Evolutionary conservation across 495 filamentous ascomycete genomes (phyloP).

Genomic region (Astrothelium subdiscretum): DNA sequence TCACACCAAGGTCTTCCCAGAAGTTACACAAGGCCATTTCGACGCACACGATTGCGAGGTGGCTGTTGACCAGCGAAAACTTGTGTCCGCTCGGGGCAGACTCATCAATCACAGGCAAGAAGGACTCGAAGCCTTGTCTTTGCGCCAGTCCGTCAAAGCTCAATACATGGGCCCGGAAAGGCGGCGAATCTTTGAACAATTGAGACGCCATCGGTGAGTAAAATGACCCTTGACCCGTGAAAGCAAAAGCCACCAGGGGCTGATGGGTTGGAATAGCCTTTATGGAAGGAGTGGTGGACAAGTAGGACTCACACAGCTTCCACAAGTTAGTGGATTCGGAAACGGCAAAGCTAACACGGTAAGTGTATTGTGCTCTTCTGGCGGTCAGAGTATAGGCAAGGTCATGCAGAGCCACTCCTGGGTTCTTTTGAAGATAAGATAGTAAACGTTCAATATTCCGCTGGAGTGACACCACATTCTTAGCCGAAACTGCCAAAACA

Average conservation of each 20-base stretch:
- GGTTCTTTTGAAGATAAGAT: constrained; percentile 35
- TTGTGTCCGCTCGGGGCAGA: neutral
- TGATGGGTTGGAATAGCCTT: neutral
- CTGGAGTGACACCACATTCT: constrained; percentile 24
- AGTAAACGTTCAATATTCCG: constrained; percentile 20
- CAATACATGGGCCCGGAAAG: neutral
- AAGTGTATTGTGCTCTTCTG: constrained; percentile 63
- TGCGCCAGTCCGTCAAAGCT: neutral
- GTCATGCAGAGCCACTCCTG: constrained; percentile 37
- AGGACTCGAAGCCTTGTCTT: neutral
- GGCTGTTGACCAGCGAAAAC: neutral
- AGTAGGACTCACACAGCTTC: neutral
- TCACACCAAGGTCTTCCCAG: constrained; percentile 26
- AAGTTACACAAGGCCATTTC: constrained; percentile 25
- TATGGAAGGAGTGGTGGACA: neutral
- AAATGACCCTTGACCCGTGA: constrained; percentile 6
- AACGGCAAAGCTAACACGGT: constrained; percentile 51
- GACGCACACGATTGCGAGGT: constrained; percentile 24
- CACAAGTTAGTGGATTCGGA: neutral
- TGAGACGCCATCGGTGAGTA: neutral
- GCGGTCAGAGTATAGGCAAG: constrained; percentile 75
- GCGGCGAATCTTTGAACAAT: neutral
- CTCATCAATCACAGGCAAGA: neutral
- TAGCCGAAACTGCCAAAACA: constrained; percentile 47
- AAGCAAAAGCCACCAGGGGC: constrained; percentile 4